Evolutionary conservation across 805 yeast species (phyloP).

Genomic region (Suhomyces xylopsoci): DNA sequence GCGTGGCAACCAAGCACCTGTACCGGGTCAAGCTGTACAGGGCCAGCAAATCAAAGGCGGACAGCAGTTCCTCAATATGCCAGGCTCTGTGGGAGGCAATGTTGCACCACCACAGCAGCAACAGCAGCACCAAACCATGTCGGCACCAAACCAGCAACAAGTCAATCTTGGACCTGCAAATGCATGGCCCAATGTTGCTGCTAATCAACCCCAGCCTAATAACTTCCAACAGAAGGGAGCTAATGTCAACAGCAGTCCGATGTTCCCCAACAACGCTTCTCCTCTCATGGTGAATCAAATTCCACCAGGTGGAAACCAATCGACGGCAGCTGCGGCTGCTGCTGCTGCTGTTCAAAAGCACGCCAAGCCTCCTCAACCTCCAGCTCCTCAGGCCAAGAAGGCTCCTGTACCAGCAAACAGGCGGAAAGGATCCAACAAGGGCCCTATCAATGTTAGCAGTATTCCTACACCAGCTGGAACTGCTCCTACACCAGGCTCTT

Average conservation of each 20-base stretch:
- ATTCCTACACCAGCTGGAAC: slow-evolving; percentile 35
- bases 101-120: slow-evolving; percentile 9
- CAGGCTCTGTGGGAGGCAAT: slow-evolving; percentile 7
- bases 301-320: not conserved
- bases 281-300: slow-evolving; percentile 10
- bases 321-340: not conserved
- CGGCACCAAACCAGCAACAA: slow-evolving; percentile 2
- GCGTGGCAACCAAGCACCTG: slow-evolving; percentile 5
- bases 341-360: slow-evolving; percentile 1
- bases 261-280: slow-evolving; percentile 18
- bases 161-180: slow-evolving; percentile 12
- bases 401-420: slow-evolving; percentile 15
- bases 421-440: slow-evolving; percentile 21
- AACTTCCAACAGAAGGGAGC: slow-evolving; percentile 6
- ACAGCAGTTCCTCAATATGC: slow-evolving; percentile 5
- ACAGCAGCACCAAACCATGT: not conserved
- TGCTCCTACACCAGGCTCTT: slow-evolving; percentile 37
- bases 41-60: not conserved
- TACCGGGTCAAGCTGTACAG: not conserved
- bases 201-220: slow-evolving; percentile 4
- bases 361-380: slow-evolving; percentile 2
- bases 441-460: slow-evolving; percentile 21
- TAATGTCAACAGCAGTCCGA: slow-evolving; percentile 23
- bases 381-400: slow-evolving; percentile 8
- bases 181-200: slow-evolving; percentile 15